Conservation (phyloP, 2,329 filamentous ascomycete genomes). For the Cyphellophora europaea region DNA sequence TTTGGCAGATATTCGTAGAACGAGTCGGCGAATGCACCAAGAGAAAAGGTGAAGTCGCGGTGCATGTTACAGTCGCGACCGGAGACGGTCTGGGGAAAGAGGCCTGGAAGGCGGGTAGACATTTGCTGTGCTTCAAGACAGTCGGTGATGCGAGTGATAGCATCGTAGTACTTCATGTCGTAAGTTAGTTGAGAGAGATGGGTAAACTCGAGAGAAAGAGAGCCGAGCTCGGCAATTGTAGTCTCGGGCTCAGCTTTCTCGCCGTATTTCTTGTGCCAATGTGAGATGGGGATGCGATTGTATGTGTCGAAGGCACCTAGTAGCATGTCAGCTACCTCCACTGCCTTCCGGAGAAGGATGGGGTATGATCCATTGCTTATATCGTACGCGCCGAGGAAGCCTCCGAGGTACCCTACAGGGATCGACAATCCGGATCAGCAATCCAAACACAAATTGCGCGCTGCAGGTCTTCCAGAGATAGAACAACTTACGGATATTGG, state of each 20-base stretch:
- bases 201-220: slow-evolving; percentile 31
- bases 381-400: slow-evolving; percentile 61
- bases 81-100: slow-evolving; percentile 30
- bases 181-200: slow-evolving; percentile 29
- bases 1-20: slow-evolving; percentile 52
- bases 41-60: slow-evolving; percentile 34
- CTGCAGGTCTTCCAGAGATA: too few species aligned
- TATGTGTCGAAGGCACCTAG: slow-evolving; percentile 33
- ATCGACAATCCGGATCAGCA: too few species aligned
- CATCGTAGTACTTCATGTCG: slow-evolving; percentile 29
- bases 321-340: slow-evolving; percentile 46
- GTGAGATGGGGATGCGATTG: slow-evolving; percentile 20
- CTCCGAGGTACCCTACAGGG: slow-evolving; percentile 77
- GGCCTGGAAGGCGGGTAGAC: slow-evolving; percentile 26
- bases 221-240: slow-evolving; percentile 26
- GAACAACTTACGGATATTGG: too few species aligned
- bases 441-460: too few species aligned
- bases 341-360: slow-evolving; percentile 42
- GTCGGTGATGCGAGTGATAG: slow-evolving; percentile 26
- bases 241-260: slow-evolving; percentile 20
- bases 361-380: slow-evolving; percentile 37
- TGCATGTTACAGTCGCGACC: slow-evolving; percentile 18
- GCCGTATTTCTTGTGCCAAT: slow-evolving; percentile 22
- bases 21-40: slow-evolving; percentile 48
- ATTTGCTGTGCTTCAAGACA: slow-evolving; percentile 25